Percentiles rank a stretch among this genome's conserved stretches.
Evolutionary conservation across 2,329 filamentous ascomycete genomes (phyloP).

Genomic region (Phialophora chinensis): DNA sequence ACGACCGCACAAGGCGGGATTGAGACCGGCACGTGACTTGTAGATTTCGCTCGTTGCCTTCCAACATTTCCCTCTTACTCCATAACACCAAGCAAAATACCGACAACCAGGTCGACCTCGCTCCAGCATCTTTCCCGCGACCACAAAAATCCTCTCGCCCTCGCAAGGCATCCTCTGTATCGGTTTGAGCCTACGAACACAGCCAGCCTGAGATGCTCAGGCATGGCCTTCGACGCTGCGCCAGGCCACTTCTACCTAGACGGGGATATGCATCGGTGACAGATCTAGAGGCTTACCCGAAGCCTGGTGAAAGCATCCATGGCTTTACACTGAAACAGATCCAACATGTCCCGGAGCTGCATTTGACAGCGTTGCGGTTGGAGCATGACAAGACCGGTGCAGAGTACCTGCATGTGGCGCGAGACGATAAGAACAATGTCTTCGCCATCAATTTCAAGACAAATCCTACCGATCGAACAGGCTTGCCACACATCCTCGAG

Average conservation of each 20-base stretch:
- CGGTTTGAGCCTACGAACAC: not conserved
- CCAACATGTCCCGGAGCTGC: conserved; percentile 92
- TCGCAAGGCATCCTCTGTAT: conserved; percentile 12
- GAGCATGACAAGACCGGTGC: conserved; percentile 95
- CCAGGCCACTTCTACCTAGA: conserved; percentile 12
- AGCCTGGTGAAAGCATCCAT: conserved; percentile 82
- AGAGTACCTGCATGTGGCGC: conserved; percentile 91
- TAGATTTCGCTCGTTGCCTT: not conserved
- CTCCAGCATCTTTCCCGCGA: not conserved
- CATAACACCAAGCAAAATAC: not conserved
- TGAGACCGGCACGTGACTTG: not conserved
- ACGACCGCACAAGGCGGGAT: not conserved
- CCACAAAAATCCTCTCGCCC: not conserved
- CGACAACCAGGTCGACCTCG: not conserved
- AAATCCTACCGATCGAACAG: conserved; percentile 94
- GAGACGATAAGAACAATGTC: conserved; percentile 98
- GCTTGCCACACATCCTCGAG: conserved; percentile 94
- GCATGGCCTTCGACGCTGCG: conserved; percentile 35
- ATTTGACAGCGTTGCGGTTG: conserved; percentile 87
- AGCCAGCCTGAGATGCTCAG: conserved; percentile 35
- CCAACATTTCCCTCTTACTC: not conserved
- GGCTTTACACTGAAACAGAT: conserved; percentile 89
- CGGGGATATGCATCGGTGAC: conserved; percentile 69
- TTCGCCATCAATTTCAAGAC: conserved; percentile 99
- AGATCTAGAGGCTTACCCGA: conserved; percentile 75